A percentile compares a stretch with the other conserved stretches of the same genome.
Evolutionary conservation across 73 alveolate species (phyloP).

Genomic region (Paraurostyla sp.): DNA sequence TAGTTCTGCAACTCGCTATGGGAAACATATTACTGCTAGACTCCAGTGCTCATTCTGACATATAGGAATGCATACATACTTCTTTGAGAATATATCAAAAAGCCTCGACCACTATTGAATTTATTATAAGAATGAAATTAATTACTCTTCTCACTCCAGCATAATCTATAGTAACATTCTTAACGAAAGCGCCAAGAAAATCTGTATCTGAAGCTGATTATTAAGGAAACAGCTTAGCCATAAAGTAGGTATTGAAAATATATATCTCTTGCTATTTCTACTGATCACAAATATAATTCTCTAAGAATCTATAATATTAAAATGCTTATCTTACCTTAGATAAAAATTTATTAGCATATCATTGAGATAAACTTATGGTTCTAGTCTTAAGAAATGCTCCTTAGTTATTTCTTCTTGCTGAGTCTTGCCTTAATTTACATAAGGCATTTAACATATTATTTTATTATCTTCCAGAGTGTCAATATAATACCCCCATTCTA

Average conservation of each 20-base stretch:
- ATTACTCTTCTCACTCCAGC: constrained; percentile 37
- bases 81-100: constrained; percentile 1
- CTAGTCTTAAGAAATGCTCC: neutral
- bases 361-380: constrained; percentile 22
- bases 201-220: neutral
- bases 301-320: neutral
- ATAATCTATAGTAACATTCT: neutral
- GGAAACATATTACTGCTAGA: constrained; percentile 4
- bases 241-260: constrained; percentile 1
- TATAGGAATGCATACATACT: neutral
- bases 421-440: neutral
- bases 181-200: neutral
- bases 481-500: neutral
- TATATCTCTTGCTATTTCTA: neutral
- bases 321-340: neutral
- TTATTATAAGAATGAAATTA: neutral
- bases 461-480: neutral
- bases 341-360: constrained; percentile 11
- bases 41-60: constrained; percentile 36
- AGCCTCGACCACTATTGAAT: neutral
- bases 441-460: neutral
- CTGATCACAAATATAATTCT: neutral
- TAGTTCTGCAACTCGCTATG: neutral
- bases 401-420: neutral
- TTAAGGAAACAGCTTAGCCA: neutral